phyloP scores from a whole-genome alignment of 352 stramenopile species.

The Blastocystis sp. region DNA sequence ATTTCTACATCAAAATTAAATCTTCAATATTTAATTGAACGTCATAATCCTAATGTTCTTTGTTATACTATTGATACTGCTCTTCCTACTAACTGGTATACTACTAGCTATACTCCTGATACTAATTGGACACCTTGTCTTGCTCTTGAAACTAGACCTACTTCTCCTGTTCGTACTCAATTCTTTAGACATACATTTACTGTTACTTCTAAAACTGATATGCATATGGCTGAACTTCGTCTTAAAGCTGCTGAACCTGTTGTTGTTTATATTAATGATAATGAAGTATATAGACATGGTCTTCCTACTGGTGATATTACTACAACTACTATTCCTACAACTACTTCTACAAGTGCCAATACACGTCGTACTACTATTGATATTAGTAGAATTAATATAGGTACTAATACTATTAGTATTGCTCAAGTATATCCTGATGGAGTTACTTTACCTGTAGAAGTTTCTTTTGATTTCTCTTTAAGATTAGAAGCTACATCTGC shows the following conservation, averaged over 20 bases:
- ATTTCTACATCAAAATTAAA: too few relatives aligned
- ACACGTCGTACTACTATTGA: background rate
- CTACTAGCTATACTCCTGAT: background rate
- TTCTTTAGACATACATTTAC: slow-evolving; percentile 9
- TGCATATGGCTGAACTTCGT: background rate
- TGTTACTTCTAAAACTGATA: background rate
- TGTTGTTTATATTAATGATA: slow-evolving; percentile 10
- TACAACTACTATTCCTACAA: background rate
- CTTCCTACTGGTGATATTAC: slow-evolving; percentile 10
- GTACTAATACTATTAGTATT: background rate
- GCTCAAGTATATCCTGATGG: too few relatives aligned
- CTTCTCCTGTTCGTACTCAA: background rate
- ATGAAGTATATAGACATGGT: slow-evolving; percentile 5
- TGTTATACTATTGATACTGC: slow-evolving; percentile 8
- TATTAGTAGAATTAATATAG: background rate
- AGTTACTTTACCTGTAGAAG: background rate
- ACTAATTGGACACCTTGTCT: slow-evolving; percentile 2
- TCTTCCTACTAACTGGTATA: slow-evolving; percentile 3
- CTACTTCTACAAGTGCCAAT: background rate
- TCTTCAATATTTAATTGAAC: too few relatives aligned
- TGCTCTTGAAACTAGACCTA: background rate
- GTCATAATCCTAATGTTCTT: too few relatives aligned
- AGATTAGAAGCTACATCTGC: background rate
- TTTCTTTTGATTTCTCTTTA: slow-evolving; percentile 13
- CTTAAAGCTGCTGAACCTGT: slow-evolving; percentile 2